A percentile compares a stretch with the other conserved stretches of the same genome.
Conservation (phyloP, 148 eudicot genomes). For the Diospyros lotus region DNA sequence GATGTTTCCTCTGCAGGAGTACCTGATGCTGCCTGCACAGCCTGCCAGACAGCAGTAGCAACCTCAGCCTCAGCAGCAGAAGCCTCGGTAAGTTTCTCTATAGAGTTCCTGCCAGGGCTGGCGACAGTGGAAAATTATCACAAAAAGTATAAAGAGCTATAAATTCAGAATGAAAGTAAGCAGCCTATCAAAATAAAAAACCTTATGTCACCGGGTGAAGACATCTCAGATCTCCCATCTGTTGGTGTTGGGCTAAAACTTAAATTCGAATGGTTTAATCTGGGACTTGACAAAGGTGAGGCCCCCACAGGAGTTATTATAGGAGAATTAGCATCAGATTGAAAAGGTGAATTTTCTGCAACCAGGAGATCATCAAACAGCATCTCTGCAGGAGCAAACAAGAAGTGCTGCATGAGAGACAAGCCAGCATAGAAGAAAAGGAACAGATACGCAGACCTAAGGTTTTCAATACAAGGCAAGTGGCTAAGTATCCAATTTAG, state of each 20-base stretch:
- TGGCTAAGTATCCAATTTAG: no score
- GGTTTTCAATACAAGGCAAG: no score
- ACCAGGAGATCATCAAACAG: conserved; percentile 73
- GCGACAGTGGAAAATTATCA: conserved; percentile 6
- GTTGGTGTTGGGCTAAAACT: conserved; percentile 24
- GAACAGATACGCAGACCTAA: background rate
- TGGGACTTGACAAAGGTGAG: conserved; percentile 38
- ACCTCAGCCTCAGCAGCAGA: conserved; percentile 95
- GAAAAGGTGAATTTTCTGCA: conserved; percentile 67
- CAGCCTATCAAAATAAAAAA: conserved; percentile 12
- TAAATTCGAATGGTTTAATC: conserved; percentile 30
- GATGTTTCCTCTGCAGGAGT: conserved; percentile 56
- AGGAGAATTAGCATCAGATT: conserved; percentile 51
- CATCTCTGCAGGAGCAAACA: conserved; percentile 49
- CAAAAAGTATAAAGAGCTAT: background rate
- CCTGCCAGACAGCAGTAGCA: conserved; percentile 93
- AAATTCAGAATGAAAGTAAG: background rate
- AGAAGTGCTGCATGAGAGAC: conserved; percentile 1
- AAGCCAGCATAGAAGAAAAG: background rate
- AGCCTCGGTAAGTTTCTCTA: conserved; percentile 76
- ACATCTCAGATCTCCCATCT: conserved; percentile 41
- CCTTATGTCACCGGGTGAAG: conserved; percentile 52
- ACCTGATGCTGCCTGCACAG: conserved; percentile 72
- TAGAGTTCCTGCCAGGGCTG: conserved; percentile 55
- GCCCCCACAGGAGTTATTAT: conserved; percentile 46